Percentiles rank a stretch among this genome's conserved stretches.
These are phyloP conservation scores for Cladosporium sphaerospermum DNA, from an alignment of 2,329 filamentous ascomycete species.

Conservation along the genomic window DNA sequence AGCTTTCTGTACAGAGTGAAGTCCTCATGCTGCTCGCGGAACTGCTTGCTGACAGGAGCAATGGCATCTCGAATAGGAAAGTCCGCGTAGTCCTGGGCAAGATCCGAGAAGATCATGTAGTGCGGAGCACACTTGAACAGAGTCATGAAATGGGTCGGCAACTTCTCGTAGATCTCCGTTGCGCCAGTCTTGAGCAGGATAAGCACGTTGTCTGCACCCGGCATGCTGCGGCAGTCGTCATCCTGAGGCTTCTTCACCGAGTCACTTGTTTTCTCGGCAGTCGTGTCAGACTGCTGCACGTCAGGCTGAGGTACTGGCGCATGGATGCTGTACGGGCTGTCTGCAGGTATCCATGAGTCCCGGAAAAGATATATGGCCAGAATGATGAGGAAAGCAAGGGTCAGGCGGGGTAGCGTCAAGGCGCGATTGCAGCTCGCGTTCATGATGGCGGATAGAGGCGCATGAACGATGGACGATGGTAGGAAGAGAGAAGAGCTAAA, in stretches of 20 bases:
- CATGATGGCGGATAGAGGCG: background rate
- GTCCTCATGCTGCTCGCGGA: constrained; percentile 27
- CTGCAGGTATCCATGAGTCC: constrained; percentile 22
- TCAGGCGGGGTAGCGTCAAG: constrained; percentile 18
- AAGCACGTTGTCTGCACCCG: constrained; percentile 45
- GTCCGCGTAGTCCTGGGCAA: constrained; percentile 41
- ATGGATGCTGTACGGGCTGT: background rate
- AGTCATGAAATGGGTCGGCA: constrained; percentile 51
- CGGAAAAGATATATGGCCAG: constrained; percentile 22
- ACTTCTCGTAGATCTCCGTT: constrained; percentile 50
- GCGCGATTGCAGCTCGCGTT: constrained; percentile 14
- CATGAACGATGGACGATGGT: background rate
- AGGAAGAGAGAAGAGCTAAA: background rate
- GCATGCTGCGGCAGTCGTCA: constrained; percentile 18
- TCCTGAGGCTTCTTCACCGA: background rate
- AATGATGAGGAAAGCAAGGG: constrained; percentile 21
- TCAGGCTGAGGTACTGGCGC: background rate
- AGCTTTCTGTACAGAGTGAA: constrained; percentile 30
- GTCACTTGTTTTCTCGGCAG: no score
- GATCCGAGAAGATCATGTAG: constrained; percentile 47
- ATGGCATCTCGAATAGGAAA: constrained; percentile 32
- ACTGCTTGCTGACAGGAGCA: constrained; percentile 22
- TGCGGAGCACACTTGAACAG: constrained; percentile 45
- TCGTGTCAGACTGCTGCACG: no score
- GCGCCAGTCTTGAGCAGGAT: constrained; percentile 55